Conservation (phyloP, 1,139 yeast genomes). For the Yamadazyma kanchanaburiensis region DNA sequence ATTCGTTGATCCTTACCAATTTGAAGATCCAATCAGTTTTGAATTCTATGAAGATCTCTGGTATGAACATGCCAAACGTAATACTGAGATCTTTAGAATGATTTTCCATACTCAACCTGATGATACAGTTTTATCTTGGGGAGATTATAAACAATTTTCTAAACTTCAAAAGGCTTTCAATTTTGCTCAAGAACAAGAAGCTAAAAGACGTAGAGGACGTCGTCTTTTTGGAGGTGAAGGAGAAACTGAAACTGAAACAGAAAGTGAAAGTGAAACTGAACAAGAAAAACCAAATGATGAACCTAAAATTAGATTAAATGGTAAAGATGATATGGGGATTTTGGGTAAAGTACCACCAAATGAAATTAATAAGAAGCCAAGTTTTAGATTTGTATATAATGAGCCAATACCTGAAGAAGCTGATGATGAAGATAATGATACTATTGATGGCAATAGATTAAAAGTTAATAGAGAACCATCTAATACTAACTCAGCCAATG, state of each 20-base stretch:
- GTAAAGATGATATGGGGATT: slow-evolving; percentile 32
- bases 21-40: slow-evolving; percentile 79
- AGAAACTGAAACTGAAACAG: neutral
- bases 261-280: slow-evolving; percentile 14
- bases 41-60: slow-evolving; percentile 85
- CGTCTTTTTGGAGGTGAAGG: slow-evolving; percentile 10
- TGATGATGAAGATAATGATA: slow-evolving; percentile 5
- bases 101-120: slow-evolving; percentile 96
- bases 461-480: too few species aligned
- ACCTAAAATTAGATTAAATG: slow-evolving; percentile 5
- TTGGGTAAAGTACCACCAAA: slow-evolving; percentile 38
- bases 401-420: slow-evolving; percentile 6
- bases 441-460: slow-evolving; percentile 3
- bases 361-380: slow-evolving; percentile 8
- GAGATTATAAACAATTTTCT: slow-evolving; percentile 73
- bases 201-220: slow-evolving; percentile 23
- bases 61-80: slow-evolving; percentile 80
- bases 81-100: slow-evolving; percentile 75
- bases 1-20: slow-evolving; percentile 81
- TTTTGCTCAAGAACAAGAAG: slow-evolving; percentile 44
- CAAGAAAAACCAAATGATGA: slow-evolving; percentile 4
- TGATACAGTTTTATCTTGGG: slow-evolving; percentile 83
- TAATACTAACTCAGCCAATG: neutral
- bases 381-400: slow-evolving; percentile 9
- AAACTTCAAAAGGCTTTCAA: slow-evolving; percentile 55